Conservation (phyloP, 176 grass and related monocot species). For the Elymus sibiricus region DNA sequence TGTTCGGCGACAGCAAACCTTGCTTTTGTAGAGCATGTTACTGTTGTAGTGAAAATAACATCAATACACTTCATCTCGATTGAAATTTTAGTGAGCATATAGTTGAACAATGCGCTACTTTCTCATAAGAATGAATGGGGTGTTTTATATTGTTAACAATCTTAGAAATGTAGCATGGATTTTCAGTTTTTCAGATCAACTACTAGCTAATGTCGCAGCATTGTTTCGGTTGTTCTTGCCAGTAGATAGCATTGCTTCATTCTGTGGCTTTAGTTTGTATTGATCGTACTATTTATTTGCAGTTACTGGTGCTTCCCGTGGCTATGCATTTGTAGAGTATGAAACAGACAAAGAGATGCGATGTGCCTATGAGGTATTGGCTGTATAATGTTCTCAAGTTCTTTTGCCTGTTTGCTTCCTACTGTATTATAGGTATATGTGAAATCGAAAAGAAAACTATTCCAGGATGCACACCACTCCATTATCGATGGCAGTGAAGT, state of each 20-base stretch:
- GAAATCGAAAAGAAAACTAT: slow-evolving; percentile 1
- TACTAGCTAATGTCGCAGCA: background rate
- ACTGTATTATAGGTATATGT: background rate
- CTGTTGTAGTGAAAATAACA: background rate
- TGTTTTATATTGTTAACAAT: background rate
- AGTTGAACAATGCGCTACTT: background rate
- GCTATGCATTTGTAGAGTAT: slow-evolving; percentile 96
- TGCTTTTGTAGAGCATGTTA: background rate
- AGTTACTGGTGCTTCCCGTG: slow-evolving; percentile 88
- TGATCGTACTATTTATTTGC: slow-evolving; percentile 4
- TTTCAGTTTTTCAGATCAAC: background rate
- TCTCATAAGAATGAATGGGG: background rate
- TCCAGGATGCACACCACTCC: slow-evolving; percentile 81
- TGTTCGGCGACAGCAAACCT: background rate
- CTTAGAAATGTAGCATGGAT: background rate
- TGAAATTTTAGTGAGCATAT: background rate
- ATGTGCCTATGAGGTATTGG: slow-evolving; percentile 66
- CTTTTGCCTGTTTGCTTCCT: background rate
- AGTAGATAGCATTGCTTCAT: background rate
- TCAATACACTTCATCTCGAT: background rate
- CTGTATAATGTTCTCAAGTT: background rate
- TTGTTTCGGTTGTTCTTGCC: background rate
- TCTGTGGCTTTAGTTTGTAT: background rate
- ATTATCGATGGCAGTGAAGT: slow-evolving; percentile 85
- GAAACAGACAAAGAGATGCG: slow-evolving; percentile 84